These are phyloP conservation scores for Cutaneotrichosporon sp. DNA, from an alignment of 1,284 basidiomycete genomes.

Conservation along the genomic window DNA sequence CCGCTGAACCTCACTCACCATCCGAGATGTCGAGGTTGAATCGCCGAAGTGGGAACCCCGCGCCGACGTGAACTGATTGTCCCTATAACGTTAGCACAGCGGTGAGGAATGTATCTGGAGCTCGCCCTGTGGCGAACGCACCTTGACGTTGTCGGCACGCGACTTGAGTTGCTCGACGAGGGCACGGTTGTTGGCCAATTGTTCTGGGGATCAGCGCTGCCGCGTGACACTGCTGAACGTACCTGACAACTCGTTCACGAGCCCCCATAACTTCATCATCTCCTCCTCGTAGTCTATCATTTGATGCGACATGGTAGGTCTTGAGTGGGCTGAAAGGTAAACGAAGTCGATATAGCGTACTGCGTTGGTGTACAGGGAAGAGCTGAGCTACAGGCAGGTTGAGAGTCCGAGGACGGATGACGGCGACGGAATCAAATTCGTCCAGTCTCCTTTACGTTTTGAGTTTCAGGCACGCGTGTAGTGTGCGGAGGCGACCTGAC, in stretches of 20 bases:
- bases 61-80: slow-evolving; percentile 70
- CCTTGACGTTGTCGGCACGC: slow-evolving; percentile 75
- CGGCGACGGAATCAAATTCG: neutral
- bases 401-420: too few relatives aligned
- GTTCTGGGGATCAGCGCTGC: too few relatives aligned
- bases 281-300: slow-evolving; percentile 57
- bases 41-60: slow-evolving; percentile 76
- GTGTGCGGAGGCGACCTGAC: neutral
- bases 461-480: too few relatives aligned
- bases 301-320: slow-evolving; percentile 21
- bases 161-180: slow-evolving; percentile 66
- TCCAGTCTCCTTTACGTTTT: neutral
- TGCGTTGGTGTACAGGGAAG: too few relatives aligned
- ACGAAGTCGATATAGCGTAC: neutral
- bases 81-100: slow-evolving; percentile 52
- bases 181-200: slow-evolving; percentile 79
- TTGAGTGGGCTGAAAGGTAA: neutral
- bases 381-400: too few relatives aligned
- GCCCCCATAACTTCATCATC: slow-evolving; percentile 65
- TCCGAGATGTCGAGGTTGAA: slow-evolving; percentile 92
- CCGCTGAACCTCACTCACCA: too few relatives aligned
- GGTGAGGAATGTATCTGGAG: too few relatives aligned
- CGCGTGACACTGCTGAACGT: too few relatives aligned
- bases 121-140: too few relatives aligned
- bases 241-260: slow-evolving; percentile 66